phyloP scores from a whole-genome alignment of 1,139 yeast species.

The Nakaseomyces glabratus region DNA sequence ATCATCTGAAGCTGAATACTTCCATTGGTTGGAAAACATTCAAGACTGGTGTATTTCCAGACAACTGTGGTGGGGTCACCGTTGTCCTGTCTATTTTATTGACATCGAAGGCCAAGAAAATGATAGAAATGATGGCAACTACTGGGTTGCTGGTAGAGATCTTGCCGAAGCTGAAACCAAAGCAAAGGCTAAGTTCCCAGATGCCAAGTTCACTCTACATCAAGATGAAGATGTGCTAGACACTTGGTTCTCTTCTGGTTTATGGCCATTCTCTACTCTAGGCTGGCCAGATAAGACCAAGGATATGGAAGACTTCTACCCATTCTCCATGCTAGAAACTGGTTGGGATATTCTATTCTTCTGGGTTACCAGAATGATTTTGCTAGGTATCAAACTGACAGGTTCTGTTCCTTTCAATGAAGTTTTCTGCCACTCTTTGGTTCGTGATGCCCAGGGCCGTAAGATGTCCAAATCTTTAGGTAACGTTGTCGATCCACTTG shows the following conservation, averaged over 20 bases:
- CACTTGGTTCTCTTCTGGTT: slow-evolving; percentile 97
- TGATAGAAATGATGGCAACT: slow-evolving; percentile 49
- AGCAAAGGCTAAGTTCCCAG: slow-evolving; percentile 68
- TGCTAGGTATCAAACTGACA: slow-evolving; percentile 81
- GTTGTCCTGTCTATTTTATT: slow-evolving; percentile 94
- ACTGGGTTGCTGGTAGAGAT: slow-evolving; percentile 87
- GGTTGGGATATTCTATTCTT: slow-evolving; percentile 99
- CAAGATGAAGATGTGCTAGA: slow-evolving; percentile 98
- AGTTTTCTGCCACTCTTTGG: slow-evolving; percentile 96
- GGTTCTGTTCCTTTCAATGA: slow-evolving; percentile 90
- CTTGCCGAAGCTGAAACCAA: slow-evolving; percentile 75
- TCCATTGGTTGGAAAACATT: slow-evolving; percentile 91
- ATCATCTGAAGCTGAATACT: slow-evolving; percentile 84
- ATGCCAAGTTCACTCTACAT: slow-evolving; percentile 59
- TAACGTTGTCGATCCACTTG: slow-evolving; percentile 91
- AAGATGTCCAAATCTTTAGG: slow-evolving; percentile 98
- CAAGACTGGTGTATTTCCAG: slow-evolving; percentile 99
- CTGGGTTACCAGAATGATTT: slow-evolving; percentile 97
- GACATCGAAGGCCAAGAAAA: slow-evolving; percentile 59
- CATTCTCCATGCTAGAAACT: slow-evolving; percentile 90
- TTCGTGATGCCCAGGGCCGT: slow-evolving; percentile 98
- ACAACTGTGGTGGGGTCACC: slow-evolving; percentile 99
- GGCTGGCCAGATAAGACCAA: slow-evolving; percentile 86
- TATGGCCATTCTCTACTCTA: slow-evolving; percentile 94
- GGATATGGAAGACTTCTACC: slow-evolving; percentile 73